Evolutionary conservation across 2,329 filamentous ascomycete genomes (phyloP), one percentile per base, ranked within the genome.

Genomic region (Tolypocladium tropicale): DNA sequence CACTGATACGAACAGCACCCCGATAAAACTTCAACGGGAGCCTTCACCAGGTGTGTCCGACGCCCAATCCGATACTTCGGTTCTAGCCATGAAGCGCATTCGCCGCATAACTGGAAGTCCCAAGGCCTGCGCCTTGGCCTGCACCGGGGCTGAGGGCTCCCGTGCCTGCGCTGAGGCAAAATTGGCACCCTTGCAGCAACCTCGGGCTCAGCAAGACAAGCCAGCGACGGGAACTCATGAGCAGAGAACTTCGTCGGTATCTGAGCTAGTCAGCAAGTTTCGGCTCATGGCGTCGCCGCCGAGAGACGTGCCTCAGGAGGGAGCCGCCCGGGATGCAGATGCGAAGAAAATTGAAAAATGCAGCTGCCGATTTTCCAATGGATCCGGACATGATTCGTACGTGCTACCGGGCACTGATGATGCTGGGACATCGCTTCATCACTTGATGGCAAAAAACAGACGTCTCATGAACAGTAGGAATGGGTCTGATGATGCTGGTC

Each of bases 241-340:
- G n/a, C 57, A 58, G 3, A 55, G 52, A 14, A 54, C 59, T 16
- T 57, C 59, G 39, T 65, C 63, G 5, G 63, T 65, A 18, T 64
- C 63, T 25, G 62, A 64, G 48, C 61, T 65, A 7, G 63, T 65
- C 25, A 63, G 53, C 32, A 64, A 62, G 36, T 65, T 65, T 43
- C 58, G 62, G 25, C 58, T 58, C 6, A 59, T 65, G 61, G 58
- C 56, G 34, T 60, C 59, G n/a, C 25, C 50, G 41, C 57, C 57
- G 32, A 57, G 52, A 25, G 4, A 30, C 10, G 9, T 28, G 30
- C 52, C 55, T 51, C 14, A 37, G 36, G 36, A 49, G 28, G 6
- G 34, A 32, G 11, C n/a, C n/a, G 37, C 18, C 14, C 39, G 46
- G 43, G 25, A 36, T 28, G 4, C 10, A 9, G 23, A 36, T 18